Conservation (phyloP, 1,284 basidiomycete species). For the Ganoderma sp. region DNA sequence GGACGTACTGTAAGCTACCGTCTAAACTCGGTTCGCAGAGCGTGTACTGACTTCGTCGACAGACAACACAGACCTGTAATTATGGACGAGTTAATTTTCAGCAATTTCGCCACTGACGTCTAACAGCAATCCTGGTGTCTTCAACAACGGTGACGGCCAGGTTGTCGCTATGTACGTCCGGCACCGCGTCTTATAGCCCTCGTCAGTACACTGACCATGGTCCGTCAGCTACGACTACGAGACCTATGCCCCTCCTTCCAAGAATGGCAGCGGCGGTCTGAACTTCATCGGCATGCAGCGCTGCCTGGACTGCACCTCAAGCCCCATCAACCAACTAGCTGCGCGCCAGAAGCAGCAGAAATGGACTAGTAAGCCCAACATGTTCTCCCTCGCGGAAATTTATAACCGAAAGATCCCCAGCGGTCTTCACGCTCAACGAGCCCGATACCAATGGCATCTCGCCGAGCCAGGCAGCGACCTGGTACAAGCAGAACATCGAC, state of each 20-base stretch:
- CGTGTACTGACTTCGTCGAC: not conserved
- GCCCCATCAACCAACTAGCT: slow-evolving; percentile 8
- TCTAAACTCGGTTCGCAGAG: not conserved
- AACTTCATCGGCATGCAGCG: slow-evolving; percentile 10
- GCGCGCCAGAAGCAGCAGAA: slow-evolving; percentile 9
- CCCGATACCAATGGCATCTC: slow-evolving; percentile 7
- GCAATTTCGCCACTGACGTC: not conserved
- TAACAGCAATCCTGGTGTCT: not conserved
- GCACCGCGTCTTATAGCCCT: too few species aligned
- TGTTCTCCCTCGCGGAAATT: too few species aligned
- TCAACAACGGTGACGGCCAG: slow-evolving; percentile 11
- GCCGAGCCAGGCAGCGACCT: not conserved
- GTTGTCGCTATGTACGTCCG: slow-evolving; percentile 7
- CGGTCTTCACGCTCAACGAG: slow-evolving; percentile 9
- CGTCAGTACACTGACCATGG: not conserved
- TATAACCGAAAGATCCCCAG: not conserved
- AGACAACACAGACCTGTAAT: slow-evolving; percentile 4
- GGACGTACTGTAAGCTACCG: not conserved
- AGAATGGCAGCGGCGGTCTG: slow-evolving; percentile 2
- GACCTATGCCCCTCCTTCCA: slow-evolving; percentile 8
- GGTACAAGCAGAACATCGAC: slow-evolving; percentile 10
- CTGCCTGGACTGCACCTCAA: slow-evolving; percentile 5
- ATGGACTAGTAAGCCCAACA: not conserved
- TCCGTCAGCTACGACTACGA: slow-evolving; percentile 6
- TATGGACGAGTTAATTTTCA: not conserved